A percentile compares a stretch with the other conserved stretches of the same genome.
These are phyloP conservation scores for Fusarium tjaetaba DNA, from an alignment of 2,329 filamentous ascomycete species.

Conservation along the genomic window DNA sequence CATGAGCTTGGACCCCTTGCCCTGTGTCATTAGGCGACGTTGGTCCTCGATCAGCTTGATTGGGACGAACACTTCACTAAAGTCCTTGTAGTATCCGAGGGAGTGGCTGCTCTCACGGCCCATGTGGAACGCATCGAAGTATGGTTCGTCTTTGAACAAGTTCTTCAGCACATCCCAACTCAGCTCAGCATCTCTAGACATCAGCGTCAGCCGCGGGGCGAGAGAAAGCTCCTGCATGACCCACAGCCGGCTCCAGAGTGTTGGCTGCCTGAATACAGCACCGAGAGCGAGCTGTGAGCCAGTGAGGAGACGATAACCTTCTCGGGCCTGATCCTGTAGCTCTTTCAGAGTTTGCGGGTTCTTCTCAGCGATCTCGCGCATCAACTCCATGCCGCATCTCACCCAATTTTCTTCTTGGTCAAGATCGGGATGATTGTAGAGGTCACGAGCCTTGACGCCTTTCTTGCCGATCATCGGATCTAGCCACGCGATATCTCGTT, in stretches of 20 bases:
- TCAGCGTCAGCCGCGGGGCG: neutral
- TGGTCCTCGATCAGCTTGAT: constrained; percentile 27
- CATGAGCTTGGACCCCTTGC: neutral
- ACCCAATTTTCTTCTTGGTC: neutral
- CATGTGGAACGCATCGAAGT: constrained; percentile 23
- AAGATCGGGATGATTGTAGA: neutral
- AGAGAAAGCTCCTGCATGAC: constrained; percentile 28
- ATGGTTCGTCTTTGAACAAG: constrained; percentile 18
- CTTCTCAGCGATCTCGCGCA: neutral
- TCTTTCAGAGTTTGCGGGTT: neutral
- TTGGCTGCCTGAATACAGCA: neutral
- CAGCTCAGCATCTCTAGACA: constrained; percentile 1
- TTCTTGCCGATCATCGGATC: neutral
- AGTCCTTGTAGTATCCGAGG: accelerated
- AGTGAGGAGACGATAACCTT: neutral
- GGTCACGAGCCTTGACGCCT: accelerated
- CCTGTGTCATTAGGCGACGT: neutral
- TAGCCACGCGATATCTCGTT: constrained; percentile 23
- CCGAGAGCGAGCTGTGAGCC: too few relatives aligned
- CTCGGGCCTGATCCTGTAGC: neutral
- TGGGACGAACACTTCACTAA: neutral
- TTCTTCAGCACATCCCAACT: neutral
- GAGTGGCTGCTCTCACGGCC: neutral
- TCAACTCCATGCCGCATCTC: neutral
- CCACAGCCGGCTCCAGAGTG: constrained; percentile 14